Evolutionary conservation across 345 rosid genomes (phyloP).

Genomic region (Eucalyptus erythrocorys): DNA sequence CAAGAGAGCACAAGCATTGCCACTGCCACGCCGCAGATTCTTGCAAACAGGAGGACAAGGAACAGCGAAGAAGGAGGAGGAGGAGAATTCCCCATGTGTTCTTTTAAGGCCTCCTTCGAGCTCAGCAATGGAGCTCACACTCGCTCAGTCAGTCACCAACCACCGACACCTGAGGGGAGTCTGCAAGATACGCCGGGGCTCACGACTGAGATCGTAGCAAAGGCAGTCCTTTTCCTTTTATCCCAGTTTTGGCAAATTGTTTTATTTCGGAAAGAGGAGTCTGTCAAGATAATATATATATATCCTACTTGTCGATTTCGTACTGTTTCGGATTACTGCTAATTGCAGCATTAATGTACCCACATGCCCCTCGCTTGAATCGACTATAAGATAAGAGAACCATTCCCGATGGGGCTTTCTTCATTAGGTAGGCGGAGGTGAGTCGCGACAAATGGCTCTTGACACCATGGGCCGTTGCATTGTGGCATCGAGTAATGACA

Average conservation of each 20-base stretch:
- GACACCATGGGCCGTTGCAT: not conserved
- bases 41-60: conserved; percentile 50
- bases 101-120: not conserved
- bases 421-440: not conserved
- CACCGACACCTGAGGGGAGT: not conserved
- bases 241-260: not conserved
- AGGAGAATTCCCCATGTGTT: conserved; percentile 2
- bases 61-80: conserved; percentile 2
- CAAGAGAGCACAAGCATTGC: conserved; percentile 55
- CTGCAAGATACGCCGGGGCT: not conserved
- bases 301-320: not conserved
- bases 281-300: not conserved
- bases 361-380: not conserved
- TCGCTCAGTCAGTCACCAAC: not conserved
- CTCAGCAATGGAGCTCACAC: not conserved
- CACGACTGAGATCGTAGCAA: not conserved
- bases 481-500: not conserved
- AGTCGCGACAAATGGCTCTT: not conserved
- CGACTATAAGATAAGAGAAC: not conserved
- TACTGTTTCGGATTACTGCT: not conserved
- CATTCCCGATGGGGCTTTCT: not conserved
- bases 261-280: not conserved
- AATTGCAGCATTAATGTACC: not conserved
- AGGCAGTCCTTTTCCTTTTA: not conserved
- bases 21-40: conserved; percentile 47